Evolutionary conservation across 1,284 basidiomycete genomes (phyloP).

Genomic region (Blastosporella zonata): DNA sequence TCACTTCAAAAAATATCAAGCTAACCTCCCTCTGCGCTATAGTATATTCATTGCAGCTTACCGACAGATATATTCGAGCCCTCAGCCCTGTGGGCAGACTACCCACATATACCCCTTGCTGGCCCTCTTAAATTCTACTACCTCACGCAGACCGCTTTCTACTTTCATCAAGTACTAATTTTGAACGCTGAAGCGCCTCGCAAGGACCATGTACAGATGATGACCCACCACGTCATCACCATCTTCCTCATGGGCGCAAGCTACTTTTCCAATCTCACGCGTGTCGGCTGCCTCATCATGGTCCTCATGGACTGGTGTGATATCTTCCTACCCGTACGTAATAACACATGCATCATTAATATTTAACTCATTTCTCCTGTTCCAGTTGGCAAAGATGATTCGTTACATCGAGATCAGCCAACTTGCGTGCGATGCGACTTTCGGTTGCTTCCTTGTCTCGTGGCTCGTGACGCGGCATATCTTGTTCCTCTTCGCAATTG

Average conservation of each 20-base stretch:
- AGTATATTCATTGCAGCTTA: constrained; percentile 80
- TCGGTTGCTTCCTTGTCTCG: constrained; percentile 81
- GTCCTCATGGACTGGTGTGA: constrained; percentile 93
- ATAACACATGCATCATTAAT: neutral
- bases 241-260: constrained; percentile 74
- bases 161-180: constrained; percentile 88
- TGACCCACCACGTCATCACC: constrained; percentile 92
- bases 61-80: constrained; percentile 70
- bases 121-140: constrained; percentile 89
- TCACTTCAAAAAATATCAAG: constrained; percentile 1
- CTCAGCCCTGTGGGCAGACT: constrained; percentile 73
- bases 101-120: constrained; percentile 80
- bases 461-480: constrained; percentile 88
- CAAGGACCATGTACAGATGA: constrained; percentile 96
- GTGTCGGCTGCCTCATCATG: constrained; percentile 86
- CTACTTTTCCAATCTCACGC: constrained; percentile 84
- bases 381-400: constrained; percentile 88
- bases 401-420: constrained; percentile 74
- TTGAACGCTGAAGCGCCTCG: constrained; percentile 92
- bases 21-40: constrained; percentile 12
- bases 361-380: neutral
- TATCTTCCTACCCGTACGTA: constrained; percentile 84
- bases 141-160: constrained; percentile 89
- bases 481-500: constrained; percentile 71
- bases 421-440: constrained; percentile 71